Evolutionary conservation across 2,329 filamentous ascomycete species (phyloP).

Genomic region (Plectosphaerella plurivora): DNA sequence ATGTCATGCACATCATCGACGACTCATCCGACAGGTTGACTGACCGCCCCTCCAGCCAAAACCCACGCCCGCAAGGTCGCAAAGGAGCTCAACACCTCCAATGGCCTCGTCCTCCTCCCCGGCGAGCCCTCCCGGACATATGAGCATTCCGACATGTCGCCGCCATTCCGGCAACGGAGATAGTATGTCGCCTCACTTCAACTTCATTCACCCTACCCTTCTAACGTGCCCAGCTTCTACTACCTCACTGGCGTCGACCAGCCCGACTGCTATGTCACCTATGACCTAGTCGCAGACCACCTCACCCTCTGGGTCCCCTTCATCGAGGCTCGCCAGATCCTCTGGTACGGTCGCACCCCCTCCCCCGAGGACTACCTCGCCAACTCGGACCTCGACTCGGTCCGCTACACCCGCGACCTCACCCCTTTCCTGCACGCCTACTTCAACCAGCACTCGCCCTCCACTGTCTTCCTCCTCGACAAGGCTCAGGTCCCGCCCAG

Average conservation of each 20-base stretch:
- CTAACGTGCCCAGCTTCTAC: constrained; percentile 45
- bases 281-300: constrained; percentile 53
- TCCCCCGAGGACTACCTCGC: constrained; percentile 56
- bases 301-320: constrained; percentile 72
- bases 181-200: constrained; percentile 38
- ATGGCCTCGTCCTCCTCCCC: constrained; percentile 52
- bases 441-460: constrained; percentile 29
- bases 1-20: not conserved
- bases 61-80: constrained; percentile 53
- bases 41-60: constrained; percentile 36
- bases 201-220: constrained; percentile 4
- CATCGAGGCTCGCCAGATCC: constrained; percentile 54
- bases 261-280: constrained; percentile 50
- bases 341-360: constrained; percentile 62
- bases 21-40: not conserved
- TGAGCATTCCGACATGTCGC: constrained; percentile 55
- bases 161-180: constrained; percentile 51
- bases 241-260: constrained; percentile 53
- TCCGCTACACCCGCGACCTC: constrained; percentile 51
- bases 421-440: constrained; percentile 43
- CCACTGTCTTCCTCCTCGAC: constrained; percentile 40
- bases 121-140: constrained; percentile 46
- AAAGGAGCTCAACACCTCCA: constrained; percentile 39
- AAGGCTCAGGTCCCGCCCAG: constrained; percentile 34
- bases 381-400: constrained; percentile 66